Percentiles rank a stretch among this genome's conserved stretches.
Evolutionary conservation across 257 asterid genomes (phyloP).

Genomic region (Petunia secreta): DNA sequence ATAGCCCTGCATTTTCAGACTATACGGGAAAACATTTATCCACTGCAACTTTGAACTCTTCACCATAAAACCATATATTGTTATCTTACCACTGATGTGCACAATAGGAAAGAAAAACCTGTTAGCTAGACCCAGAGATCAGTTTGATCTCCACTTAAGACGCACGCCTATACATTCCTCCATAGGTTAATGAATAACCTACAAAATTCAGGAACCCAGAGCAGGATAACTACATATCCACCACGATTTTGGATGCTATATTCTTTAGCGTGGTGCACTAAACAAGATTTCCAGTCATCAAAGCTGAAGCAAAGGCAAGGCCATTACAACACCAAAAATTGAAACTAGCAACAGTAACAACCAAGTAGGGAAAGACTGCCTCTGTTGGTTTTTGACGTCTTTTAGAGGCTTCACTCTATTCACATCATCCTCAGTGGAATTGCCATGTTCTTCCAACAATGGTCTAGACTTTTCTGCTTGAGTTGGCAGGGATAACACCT

Average conservation of each 20-base stretch:
- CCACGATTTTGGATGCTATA: background rate
- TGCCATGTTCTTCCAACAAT: conserved; percentile 46
- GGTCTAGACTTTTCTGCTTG: conserved; percentile 41
- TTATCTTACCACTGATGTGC: background rate
- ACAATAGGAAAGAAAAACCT: background rate
- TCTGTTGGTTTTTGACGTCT: conserved; percentile 53
- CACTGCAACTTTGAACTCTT: background rate
- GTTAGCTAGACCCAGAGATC: conserved; percentile 14
- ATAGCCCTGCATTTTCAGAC: background rate
- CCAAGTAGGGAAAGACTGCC: conserved; percentile 73
- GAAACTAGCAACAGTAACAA: conserved; percentile 61
- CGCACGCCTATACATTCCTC: conserved; percentile 14
- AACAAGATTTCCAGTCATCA: conserved; percentile 32
- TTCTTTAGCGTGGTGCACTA: background rate
- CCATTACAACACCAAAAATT: conserved; percentile 79
- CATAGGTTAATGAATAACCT: conserved; percentile 8
- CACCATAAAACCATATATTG: background rate
- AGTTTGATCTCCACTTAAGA: background rate
- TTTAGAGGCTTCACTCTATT: conserved; percentile 44
- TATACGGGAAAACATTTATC: background rate
- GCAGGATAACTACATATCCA: conserved; percentile 8
- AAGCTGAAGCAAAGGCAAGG: conserved; percentile 87
- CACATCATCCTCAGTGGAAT: conserved; percentile 41
- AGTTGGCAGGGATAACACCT: conserved; percentile 42
- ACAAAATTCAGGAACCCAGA: background rate